These are phyloP conservation scores for Penicillium malachiteum DNA, from an alignment of 495 filamentous ascomycete species.

Conservation along the genomic window DNA sequence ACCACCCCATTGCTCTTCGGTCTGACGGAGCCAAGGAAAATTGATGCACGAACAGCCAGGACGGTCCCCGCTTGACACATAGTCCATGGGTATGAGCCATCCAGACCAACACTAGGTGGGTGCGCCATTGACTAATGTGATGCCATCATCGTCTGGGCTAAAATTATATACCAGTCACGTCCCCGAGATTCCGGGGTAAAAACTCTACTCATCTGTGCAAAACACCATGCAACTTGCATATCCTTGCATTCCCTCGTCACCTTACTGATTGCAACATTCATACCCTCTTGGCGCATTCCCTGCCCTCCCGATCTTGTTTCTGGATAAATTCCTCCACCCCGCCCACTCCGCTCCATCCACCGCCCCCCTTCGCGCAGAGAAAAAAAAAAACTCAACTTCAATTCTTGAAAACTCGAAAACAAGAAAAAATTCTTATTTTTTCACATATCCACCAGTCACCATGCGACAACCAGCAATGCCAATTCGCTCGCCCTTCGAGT, in stretches of 20 bases:
- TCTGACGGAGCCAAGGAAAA: constrained; percentile 18
- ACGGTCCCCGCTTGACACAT: constrained; percentile 22
- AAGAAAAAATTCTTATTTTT: neutral
- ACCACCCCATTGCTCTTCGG: constrained; percentile 11
- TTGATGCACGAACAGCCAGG: constrained; percentile 9
- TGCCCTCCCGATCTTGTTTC: neutral
- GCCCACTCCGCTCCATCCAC: neutral
- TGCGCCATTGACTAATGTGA: constrained; percentile 21
- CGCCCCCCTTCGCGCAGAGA: too few relatives aligned
- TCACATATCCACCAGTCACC: constrained; percentile 4
- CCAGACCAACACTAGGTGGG: constrained; percentile 4
- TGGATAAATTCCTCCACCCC: constrained; percentile 13
- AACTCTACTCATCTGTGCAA: constrained; percentile 1
- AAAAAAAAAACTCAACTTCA: neutral
- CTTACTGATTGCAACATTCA: constrained; percentile 11
- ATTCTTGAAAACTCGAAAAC: neutral
- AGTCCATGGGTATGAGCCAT: constrained; percentile 14
- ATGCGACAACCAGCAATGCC: constrained; percentile 39
- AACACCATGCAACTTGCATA: constrained; percentile 20
- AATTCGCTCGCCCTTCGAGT: constrained; percentile 61
- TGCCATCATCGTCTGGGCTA: constrained; percentile 22
- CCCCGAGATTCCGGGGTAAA: constrained; percentile 26
- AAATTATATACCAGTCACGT: constrained; percentile 18
- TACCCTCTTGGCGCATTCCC: constrained; percentile 17
- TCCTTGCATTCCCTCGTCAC: constrained; percentile 5